These are phyloP conservation scores for Elsinoe perseae DNA, from an alignment of 2,329 filamentous ascomycete species.

Conservation along the genomic window DNA sequence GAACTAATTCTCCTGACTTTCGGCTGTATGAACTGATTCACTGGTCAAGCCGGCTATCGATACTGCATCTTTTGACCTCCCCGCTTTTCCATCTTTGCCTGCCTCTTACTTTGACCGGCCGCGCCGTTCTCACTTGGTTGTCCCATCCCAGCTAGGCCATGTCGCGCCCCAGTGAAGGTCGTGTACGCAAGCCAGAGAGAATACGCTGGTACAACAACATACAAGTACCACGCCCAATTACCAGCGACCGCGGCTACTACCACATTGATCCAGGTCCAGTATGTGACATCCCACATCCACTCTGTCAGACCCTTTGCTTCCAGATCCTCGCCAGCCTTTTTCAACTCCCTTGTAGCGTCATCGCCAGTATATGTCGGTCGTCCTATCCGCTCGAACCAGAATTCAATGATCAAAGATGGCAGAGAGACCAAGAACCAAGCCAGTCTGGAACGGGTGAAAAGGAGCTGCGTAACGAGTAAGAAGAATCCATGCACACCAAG, in stretches of 20 bases:
- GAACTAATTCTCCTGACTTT: background rate
- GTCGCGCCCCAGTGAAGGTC: constrained; percentile 39
- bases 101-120: constrained; percentile 39
- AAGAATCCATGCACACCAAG: constrained; percentile 65
- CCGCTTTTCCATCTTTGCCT: constrained; percentile 46
- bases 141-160: constrained; percentile 36
- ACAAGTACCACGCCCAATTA: constrained; percentile 68
- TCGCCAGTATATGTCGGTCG: constrained; percentile 62
- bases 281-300: constrained; percentile 95
- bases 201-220: constrained; percentile 42
- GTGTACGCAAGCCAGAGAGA: constrained; percentile 39
- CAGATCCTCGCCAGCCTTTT: constrained; percentile 76
- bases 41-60: constrained; percentile 29
- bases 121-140: constrained; percentile 25
- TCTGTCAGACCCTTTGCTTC: constrained; percentile 82
- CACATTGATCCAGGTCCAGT: constrained; percentile 81
- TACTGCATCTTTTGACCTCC: constrained; percentile 43
- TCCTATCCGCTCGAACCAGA: constrained; percentile 75
- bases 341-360: constrained; percentile 55
- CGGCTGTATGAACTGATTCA: no score
- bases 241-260: constrained; percentile 68
- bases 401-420: constrained; percentile 72
- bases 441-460: constrained; percentile 45
- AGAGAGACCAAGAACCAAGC: constrained; percentile 65
- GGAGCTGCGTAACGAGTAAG: constrained; percentile 58